A percentile compares a stretch with the other conserved stretches of the same genome.
These are phyloP conservation scores for Xylariomycetidae sp. DNA, from an alignment of 2,329 filamentous ascomycete species.

Conservation along the genomic window DNA sequence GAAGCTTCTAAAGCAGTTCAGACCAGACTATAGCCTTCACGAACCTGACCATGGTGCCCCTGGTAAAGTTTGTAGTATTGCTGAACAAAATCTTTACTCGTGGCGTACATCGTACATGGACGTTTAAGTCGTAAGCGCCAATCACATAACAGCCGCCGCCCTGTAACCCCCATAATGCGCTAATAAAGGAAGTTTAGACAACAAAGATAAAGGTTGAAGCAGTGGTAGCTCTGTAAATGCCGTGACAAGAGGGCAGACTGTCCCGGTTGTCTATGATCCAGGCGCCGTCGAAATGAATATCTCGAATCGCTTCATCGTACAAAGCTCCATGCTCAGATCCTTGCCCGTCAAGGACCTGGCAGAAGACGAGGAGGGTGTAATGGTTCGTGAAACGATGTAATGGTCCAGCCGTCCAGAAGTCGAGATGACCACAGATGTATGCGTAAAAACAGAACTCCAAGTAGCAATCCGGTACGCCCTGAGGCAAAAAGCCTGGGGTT, in stretches of 20 bases:
- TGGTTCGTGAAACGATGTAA: constrained; percentile 8
- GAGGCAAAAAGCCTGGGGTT: constrained; percentile 11
- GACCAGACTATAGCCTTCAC: too few relatives aligned
- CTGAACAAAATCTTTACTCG: constrained; percentile 2
- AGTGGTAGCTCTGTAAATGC: neutral
- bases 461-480: constrained; percentile 8
- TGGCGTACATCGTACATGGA: constrained; percentile 14
- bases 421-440: constrained; percentile 11
- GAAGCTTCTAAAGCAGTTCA: too few relatives aligned
- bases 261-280: constrained; percentile 3
- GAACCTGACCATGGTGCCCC: too few relatives aligned
- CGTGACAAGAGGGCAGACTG: constrained; percentile 3
- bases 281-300: constrained; percentile 7
- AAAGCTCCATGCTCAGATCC: constrained; percentile 1
- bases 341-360: too few relatives aligned
- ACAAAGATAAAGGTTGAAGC: too few relatives aligned
- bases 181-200: too few relatives aligned
- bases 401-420: constrained; percentile 13
- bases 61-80: too few relatives aligned
- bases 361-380: too few relatives aligned
- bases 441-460: constrained; percentile 15
- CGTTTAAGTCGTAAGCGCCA: constrained; percentile 12
- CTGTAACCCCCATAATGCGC: too few relatives aligned
- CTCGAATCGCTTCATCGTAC: neutral
- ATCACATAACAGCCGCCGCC: neutral